Conservation (phyloP, 2,329 filamentous ascomycete genomes). For the Diaporthe ilicicola region DNA sequence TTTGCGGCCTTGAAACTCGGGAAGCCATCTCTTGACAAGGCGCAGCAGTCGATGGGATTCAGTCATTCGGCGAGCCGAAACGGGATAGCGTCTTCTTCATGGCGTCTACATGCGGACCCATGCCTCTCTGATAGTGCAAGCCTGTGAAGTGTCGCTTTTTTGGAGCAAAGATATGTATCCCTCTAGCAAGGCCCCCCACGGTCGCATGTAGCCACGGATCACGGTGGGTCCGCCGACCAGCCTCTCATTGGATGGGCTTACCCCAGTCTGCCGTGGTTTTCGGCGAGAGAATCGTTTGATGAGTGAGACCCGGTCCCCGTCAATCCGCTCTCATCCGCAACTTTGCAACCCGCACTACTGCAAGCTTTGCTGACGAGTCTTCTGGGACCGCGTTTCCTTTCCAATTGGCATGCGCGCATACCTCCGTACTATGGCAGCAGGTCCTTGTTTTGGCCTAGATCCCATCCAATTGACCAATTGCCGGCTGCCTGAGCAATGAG, state of each 20-base stretch:
- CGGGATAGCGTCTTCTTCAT: slow-evolving; percentile 26
- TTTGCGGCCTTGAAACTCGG: slow-evolving; percentile 32
- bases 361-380: slow-evolving; percentile 22
- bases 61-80: slow-evolving; percentile 31
- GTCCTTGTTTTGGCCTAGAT: neutral
- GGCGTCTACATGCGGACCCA: neutral
- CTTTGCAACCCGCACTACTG: slow-evolving; percentile 1
- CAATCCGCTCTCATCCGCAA: slow-evolving; percentile 1
- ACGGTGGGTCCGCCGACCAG: neutral
- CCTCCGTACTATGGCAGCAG: neutral
- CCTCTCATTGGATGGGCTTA: slow-evolving; percentile 14
- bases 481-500: slow-evolving; percentile 14
- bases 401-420: neutral
- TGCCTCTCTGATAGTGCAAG: neutral
- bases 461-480: slow-evolving; percentile 11
- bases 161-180: too few relatives aligned
- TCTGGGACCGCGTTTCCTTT: slow-evolving; percentile 5
- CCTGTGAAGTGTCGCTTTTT: slow-evolving; percentile 12
- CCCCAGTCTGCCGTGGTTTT: slow-evolving; percentile 22
- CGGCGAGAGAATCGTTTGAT: slow-evolving; percentile 33
- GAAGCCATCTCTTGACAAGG: slow-evolving; percentile 18
- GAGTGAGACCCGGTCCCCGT: slow-evolving; percentile 14
- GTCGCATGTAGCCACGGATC: neutral
- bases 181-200: neutral
- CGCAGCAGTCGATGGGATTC: slow-evolving; percentile 19